Conservation (phyloP, 2,329 filamentous ascomycete genomes). For the Ophiostoma novo-ulmi region DNA sequence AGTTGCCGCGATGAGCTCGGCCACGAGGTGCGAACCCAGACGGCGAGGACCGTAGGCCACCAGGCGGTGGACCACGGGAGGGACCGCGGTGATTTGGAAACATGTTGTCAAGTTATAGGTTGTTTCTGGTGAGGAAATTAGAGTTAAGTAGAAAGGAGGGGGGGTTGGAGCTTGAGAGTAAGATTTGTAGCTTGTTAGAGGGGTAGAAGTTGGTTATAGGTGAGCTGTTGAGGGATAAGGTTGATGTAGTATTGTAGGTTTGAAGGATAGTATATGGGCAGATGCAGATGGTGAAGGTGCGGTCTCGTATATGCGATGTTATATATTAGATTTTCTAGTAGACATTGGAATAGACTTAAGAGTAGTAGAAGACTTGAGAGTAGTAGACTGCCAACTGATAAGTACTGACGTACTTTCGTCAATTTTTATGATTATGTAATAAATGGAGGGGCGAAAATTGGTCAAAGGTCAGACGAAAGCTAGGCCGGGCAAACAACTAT, state of each 20-base stretch:
- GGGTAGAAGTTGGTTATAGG: not conserved
- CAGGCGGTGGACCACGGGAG: not conserved
- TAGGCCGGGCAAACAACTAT: not conserved
- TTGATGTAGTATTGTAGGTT: too few species aligned
- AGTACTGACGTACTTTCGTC: not conserved
- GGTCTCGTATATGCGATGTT: not conserved
- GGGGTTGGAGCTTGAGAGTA: not conserved
- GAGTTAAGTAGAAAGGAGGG: not conserved
- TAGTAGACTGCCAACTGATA: not conserved
- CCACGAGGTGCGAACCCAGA: not conserved
- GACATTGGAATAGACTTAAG: too few species aligned
- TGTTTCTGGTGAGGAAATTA: not conserved
- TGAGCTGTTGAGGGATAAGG: too few species aligned
- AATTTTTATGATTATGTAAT: not conserved
- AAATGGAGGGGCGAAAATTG: not conserved
- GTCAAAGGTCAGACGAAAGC: not conserved
- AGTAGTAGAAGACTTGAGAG: not conserved
- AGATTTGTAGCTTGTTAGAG: not conserved
- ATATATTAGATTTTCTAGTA: too few species aligned
- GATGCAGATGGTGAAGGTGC: not conserved
- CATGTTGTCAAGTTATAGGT: not conserved
- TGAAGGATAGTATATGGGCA: not conserved
- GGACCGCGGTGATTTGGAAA: not conserved
- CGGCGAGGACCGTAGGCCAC: not conserved
- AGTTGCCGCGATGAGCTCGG: not conserved